Evolutionary conservation across 148 eudicot genomes (phyloP).

Genomic region (Suaeda aralocaspica): DNA sequence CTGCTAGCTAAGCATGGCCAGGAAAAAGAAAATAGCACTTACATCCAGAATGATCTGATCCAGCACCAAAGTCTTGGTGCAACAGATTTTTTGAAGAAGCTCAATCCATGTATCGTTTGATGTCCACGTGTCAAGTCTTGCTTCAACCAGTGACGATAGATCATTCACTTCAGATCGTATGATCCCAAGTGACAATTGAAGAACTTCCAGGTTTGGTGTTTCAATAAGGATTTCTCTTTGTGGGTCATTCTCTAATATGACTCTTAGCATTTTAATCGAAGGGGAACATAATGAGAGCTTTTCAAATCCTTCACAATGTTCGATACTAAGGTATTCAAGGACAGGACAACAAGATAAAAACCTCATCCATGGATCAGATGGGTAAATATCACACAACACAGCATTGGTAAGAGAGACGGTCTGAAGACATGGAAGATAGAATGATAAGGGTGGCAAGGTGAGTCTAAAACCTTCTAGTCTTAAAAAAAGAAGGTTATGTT

Average conservation of each 20-base stretch:
- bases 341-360: constrained; percentile 23
- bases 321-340: constrained; percentile 25
- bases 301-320: constrained; percentile 6
- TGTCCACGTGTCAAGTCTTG: background rate
- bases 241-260: background rate
- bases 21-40: background rate
- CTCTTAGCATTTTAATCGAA: constrained; percentile 20
- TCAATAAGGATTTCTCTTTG: background rate
- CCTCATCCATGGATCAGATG: constrained; percentile 12
- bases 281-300: constrained; percentile 4
- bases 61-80: background rate
- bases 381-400: background rate
- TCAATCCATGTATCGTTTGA: background rate
- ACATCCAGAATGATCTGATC: background rate
- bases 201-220: constrained; percentile 16
- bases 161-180: background rate
- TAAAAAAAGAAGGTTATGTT: constrained; percentile 21
- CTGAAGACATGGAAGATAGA: constrained; percentile 30
- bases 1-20: background rate
- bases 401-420: constrained; percentile 15
- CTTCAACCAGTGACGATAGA: constrained; percentile 11
- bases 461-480: constrained; percentile 5
- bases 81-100: constrained; percentile 5
- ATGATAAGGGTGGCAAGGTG: background rate
- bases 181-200: background rate